Base-by-base conservation (phyloP, 2,329 filamentous ascomycete genomes). In the Hypoxylon sp. region DNA sequence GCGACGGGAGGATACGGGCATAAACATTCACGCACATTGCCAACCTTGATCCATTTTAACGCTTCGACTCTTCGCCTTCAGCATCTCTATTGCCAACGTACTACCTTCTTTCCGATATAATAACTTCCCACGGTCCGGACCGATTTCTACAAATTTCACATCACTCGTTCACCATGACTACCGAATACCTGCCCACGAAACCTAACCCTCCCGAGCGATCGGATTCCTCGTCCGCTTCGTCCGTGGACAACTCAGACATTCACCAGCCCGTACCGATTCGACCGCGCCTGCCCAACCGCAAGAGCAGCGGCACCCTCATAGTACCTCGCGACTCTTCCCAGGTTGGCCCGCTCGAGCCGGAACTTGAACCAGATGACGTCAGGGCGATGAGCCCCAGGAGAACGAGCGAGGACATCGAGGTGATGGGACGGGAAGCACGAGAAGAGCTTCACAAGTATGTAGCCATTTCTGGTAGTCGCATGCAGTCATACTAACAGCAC, bases 381-480 rank as follows among this genome's bases (percentile, higher is more conserved):
- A 82, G 94, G 69, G 90, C 92, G 60, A 98, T 99, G 94, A 97
- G 93, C 73, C 94, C 94, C 2, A 83, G 94, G 67, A 82, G 94
- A 69, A 97, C 92, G 64, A 96, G 89, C 69, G 92, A 95, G 70
- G 94, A 98, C 72, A 85, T 97, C 50, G 91, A 97, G 75, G 88
- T 88, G 71, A 84, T 98, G 74, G 90, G 92, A 67, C 88, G 90
- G 69, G 91, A 94, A 70, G 92, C 93, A 31, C 82, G 93, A 53
- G 83, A 83, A 65, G 85, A 88, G 67, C 73, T 88, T 64, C 81
- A 82, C 74, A 81, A 76, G 86, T 86, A 62, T 70, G 80, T 62
- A n/a, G 4, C 31, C 10, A 9, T 31, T 15, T 29, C 17, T 42
- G 43, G 17, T 40, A 49, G 54, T 43, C 27, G 43, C n/a, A n/a